Evolutionary conservation across 2,329 filamentous ascomycete genomes (phyloP).

Genomic region (Trichoderma guizhouense): DNA sequence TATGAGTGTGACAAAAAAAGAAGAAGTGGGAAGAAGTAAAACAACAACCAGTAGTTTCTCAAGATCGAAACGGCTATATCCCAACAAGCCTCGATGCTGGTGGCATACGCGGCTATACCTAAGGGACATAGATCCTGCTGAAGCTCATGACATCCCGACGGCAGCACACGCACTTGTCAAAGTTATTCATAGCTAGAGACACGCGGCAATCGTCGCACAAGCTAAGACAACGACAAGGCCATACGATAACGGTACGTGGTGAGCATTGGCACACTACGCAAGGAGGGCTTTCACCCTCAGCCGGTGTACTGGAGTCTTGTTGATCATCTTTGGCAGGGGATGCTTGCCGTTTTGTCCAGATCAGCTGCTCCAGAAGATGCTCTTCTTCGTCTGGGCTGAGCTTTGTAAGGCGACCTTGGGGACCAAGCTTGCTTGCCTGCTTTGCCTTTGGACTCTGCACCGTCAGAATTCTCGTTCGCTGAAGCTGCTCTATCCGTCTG

Average conservation of each 20-base stretch:
- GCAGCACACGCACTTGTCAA: conserved; percentile 93
- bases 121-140: conserved; percentile 83
- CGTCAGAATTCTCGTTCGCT: conserved; percentile 62
- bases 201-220: conserved; percentile 94
- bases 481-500: conserved; percentile 61
- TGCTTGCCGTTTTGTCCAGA: conserved; percentile 48
- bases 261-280: conserved; percentile 90
- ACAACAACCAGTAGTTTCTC: background rate
- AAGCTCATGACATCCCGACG: conserved; percentile 85
- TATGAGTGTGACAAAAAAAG: background rate
- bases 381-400: conserved; percentile 58
- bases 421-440: conserved; percentile 15
- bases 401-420: conserved; percentile 33
- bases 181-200: conserved; percentile 93
- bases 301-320: conserved; percentile 42
- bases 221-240: conserved; percentile 93
- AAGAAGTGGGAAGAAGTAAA: background rate
- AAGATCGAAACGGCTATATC: background rate
- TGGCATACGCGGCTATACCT: background rate
- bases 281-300: conserved; percentile 69
- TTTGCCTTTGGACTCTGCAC: conserved; percentile 28
- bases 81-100: background rate
- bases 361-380: conserved; percentile 57
- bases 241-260: conserved; percentile 86
- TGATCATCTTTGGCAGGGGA: conserved; percentile 17